A percentile compares a stretch with the other conserved stretches of the same genome.
Conservation (phyloP, 129 eudicot species). For the Sambucus nigra region DNA sequence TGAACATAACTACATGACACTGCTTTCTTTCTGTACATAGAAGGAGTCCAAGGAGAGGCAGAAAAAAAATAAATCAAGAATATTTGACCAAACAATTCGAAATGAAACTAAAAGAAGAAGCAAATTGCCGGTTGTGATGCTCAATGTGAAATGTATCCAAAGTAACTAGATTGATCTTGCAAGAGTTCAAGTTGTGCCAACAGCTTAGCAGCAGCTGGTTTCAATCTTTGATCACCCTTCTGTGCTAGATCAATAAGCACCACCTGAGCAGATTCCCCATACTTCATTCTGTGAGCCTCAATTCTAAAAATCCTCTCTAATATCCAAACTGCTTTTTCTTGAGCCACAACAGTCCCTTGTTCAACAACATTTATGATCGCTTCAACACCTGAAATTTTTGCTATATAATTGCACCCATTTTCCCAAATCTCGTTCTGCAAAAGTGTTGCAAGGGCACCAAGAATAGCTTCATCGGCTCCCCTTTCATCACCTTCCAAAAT, state of each 20-base stretch:
- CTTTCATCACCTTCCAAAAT: slow-evolving; percentile 48
- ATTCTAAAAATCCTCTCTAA: slow-evolving; percentile 62
- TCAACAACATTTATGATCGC: slow-evolving; percentile 42
- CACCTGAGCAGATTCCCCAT: slow-evolving; percentile 54
- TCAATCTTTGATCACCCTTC: slow-evolving; percentile 50
- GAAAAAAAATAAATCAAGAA: too few species aligned
- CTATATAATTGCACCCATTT: slow-evolving; percentile 46
- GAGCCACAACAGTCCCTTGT: slow-evolving; percentile 46
- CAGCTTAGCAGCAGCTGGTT: slow-evolving; percentile 57
- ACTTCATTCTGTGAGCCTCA: slow-evolving; percentile 49
- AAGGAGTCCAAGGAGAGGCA: too few species aligned
- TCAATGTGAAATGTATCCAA: slow-evolving; percentile 30
- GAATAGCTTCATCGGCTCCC: slow-evolving; percentile 70
- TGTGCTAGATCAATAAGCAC: slow-evolving; percentile 80
- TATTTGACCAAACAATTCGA: too few species aligned
- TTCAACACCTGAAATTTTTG: slow-evolving; percentile 29
- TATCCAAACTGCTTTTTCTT: slow-evolving; percentile 71
- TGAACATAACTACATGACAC: too few species aligned
- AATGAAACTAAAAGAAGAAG: too few species aligned
- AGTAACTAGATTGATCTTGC: slow-evolving; percentile 73
- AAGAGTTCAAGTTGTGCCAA: slow-evolving; percentile 84
- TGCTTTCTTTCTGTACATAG: too few species aligned
- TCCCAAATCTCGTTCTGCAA: slow-evolving; percentile 72
- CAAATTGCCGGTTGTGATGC: too few species aligned
- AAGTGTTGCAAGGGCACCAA: slow-evolving; percentile 57